Percentiles rank a stretch among this genome's conserved stretches.
These are phyloP conservation scores for Neurospora pannonica DNA, from an alignment of 495 filamentous ascomycete genomes.

Conservation along the genomic window DNA sequence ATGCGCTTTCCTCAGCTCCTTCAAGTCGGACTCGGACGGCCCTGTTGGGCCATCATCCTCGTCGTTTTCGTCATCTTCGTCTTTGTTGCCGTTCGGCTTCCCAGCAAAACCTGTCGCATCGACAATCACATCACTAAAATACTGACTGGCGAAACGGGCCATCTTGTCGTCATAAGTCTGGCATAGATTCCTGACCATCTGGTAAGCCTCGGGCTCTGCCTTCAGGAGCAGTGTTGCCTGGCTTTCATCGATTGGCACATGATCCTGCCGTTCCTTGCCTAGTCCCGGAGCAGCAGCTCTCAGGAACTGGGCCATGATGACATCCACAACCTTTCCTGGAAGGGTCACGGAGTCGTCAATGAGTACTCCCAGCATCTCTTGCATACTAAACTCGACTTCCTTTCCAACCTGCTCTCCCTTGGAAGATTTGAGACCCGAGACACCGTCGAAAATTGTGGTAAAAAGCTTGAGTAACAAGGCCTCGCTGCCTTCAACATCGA, in stretches of 20 bases:
- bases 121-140: conserved; percentile 93
- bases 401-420: conserved; percentile 74
- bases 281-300: conserved; percentile 62
- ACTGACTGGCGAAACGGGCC: conserved; percentile 86
- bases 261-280: conserved; percentile 43
- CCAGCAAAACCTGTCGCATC: conserved; percentile 58
- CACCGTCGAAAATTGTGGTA: conserved; percentile 80
- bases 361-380: conserved; percentile 67
- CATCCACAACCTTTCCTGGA: conserved; percentile 76
- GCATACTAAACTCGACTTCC: conserved; percentile 90
- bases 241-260: conserved; percentile 27
- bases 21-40: conserved; percentile 72
- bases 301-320: conserved; percentile 91
- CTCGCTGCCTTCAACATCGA: conserved; percentile 77
- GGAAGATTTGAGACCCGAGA: conserved; percentile 65
- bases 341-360: conserved; percentile 81
- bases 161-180: conserved; percentile 86
- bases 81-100: conserved; percentile 39
- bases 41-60: conserved; percentile 45
- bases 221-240: conserved; percentile 75
- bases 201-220: conserved; percentile 83
- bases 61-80: conserved; percentile 62
- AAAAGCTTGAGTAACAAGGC: conserved; percentile 72
- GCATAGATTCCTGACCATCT: conserved; percentile 91
- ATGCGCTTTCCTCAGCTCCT: conserved; percentile 83